A percentile compares a stretch with the other conserved stretches of the same genome.
Evolutionary conservation across 2,329 filamentous ascomycete species (phyloP).

Genomic region (Dactylonectria macrodidyma): DNA sequence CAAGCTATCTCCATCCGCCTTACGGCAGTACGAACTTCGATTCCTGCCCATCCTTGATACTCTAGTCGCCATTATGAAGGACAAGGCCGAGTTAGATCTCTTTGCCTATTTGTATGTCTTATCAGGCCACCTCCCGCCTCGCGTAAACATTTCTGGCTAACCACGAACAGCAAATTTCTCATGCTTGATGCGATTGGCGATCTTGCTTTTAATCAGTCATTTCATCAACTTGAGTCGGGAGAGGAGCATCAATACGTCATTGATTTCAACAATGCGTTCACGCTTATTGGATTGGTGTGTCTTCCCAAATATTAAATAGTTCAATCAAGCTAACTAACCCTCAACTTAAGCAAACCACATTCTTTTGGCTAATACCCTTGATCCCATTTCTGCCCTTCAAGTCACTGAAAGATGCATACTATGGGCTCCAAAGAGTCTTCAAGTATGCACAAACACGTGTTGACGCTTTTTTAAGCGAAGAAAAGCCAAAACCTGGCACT

Average conservation of each 20-base stretch:
- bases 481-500: neutral
- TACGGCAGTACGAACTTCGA: neutral
- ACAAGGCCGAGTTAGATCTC: neutral
- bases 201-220: neutral
- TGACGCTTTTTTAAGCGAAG: neutral
- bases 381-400: neutral
- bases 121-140: neutral
- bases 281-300: neutral
- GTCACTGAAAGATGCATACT: neutral
- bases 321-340: neutral
- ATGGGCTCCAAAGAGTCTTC: neutral
- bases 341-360: neutral
- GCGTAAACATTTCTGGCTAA: neutral
- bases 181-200: neutral
- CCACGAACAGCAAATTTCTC: neutral
- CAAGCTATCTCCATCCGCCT: slow-evolving; percentile 1
- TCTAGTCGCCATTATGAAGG: neutral
- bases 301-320: neutral
- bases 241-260: neutral
- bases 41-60: neutral
- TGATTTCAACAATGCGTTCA: neutral
- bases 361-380: neutral
- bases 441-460: neutral
- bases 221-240: neutral
- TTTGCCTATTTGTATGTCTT: neutral